These are phyloP conservation scores for Raphanus hybrid DNA, from an alignment of 441 rosid species.

Conservation along the genomic window DNA sequence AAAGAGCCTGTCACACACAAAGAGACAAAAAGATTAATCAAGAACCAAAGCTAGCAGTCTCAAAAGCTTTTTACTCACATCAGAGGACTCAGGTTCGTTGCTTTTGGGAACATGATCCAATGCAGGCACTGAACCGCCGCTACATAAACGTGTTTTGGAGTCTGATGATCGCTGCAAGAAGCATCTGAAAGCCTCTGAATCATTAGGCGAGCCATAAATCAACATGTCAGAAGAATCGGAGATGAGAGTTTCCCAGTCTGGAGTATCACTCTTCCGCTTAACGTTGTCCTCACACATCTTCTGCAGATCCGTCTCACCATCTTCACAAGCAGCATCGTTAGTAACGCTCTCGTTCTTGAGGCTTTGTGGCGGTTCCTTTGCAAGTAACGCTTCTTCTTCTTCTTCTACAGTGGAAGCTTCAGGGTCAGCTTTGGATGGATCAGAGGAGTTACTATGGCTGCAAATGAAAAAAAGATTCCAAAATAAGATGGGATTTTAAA, in stretches of 20 bases:
- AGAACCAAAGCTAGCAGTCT: conserved; percentile 13
- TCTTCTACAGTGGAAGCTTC: conserved; percentile 53
- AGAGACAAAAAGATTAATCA: conserved; percentile 4
- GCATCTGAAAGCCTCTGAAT: conserved; percentile 58
- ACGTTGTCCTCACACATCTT: conserved; percentile 39
- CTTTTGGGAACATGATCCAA: not conserved
- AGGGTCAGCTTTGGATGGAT: conserved; percentile 44
- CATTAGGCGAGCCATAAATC: conserved; percentile 60
- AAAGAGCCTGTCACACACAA: conserved; percentile 49
- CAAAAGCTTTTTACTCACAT: conserved; percentile 19
- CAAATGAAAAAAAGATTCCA: conserved; percentile 2
- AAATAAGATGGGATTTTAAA: not conserved
- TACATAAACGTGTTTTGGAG: conserved; percentile 34
- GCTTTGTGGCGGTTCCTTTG: conserved; percentile 25
- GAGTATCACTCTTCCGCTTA: conserved; percentile 46
- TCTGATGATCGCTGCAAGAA: conserved; percentile 57
- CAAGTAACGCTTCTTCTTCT: conserved; percentile 63
- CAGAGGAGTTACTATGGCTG: conserved; percentile 27
- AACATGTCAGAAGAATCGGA: conserved; percentile 62
- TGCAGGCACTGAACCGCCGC: not conserved
- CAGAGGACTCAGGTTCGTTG: conserved; percentile 15
- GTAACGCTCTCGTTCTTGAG: conserved; percentile 45
- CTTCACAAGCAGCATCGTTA: conserved; percentile 5
- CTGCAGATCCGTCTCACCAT: conserved; percentile 36
- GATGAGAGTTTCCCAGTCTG: conserved; percentile 71